Evolutionary conservation across 495 filamentous ascomycete species (phyloP), one percentile per base, ranked within the genome.

Genomic region (Oleoguttula mirabilis): DNA sequence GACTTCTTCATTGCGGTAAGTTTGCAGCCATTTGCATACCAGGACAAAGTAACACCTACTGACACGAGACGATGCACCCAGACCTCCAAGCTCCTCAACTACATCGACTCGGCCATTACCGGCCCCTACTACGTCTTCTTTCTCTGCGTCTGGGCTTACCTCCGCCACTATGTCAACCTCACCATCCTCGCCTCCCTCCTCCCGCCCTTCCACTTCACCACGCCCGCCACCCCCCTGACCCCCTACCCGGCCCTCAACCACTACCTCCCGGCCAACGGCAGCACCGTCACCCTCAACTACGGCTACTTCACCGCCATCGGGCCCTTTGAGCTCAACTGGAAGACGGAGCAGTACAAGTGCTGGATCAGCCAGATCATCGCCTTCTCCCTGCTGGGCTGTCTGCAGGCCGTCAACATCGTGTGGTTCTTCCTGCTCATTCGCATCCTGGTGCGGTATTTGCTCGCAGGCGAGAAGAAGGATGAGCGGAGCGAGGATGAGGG

Each of bases 1-100:
- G 90, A 98, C 57, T 94, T 96, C 63, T 98, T 98, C 75, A 70
- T 98, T 12, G 92, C 92, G 16, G 85, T 90, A 77, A 62, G 83
- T 40, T 45, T 2, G n/a, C n/a, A n/a, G n/a, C n/a, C n/a, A n/a
- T n/a, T n/a, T n/a, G n/a, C n/a, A n/a, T n/a, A n/a, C n/a, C n/a
- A n/a, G n/a, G n/a, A n/a, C n/a, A n/a, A n/a, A n/a, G n/a, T n/a
- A n/a, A n/a, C n/a, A n/a, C n/a, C n/a, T n/a, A n/a, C n/a, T n/a
- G n/a, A n/a, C n/a, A n/a, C n/a, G n/a, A n/a, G n/a, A n/a, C n/a
- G n/a, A n/a, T n/a, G n/a, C n/a, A n/a, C n/a, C n/a, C n/a, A 93
- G 80, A 93, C 85, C 3, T 94, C 88, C 37, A 96, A 96, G 66
- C 79, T 78, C 1, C 72, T 98, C 39, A 94, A 94, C 65, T 98